Conservation (phyloP, 192 early-diverging fungal species). For the Pilobolus umbonatus region DNA sequence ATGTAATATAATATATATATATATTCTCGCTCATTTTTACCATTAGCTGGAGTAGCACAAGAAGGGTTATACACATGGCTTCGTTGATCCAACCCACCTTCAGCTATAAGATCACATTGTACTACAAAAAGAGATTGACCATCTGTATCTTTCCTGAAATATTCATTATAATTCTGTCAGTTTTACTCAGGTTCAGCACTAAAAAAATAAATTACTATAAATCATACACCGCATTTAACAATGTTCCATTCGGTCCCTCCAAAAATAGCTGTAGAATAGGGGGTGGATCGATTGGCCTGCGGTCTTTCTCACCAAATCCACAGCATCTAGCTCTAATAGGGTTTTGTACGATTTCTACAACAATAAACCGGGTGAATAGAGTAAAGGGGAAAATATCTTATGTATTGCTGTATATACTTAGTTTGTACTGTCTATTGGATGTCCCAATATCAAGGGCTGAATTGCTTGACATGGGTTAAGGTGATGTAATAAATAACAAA, state of each 20-base stretch:
- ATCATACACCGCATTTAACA: conserved; percentile 31
- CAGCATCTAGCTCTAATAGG: conserved; percentile 61
- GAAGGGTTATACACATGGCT: conserved; percentile 36
- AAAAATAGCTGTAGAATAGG: conserved; percentile 60
- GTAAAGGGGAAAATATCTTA: too few species aligned
- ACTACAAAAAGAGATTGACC: conserved; percentile 28
- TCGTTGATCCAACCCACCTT: conserved; percentile 27
- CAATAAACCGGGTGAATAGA: too few species aligned
- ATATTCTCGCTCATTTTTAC: too few species aligned
- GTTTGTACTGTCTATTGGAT: not conserved
- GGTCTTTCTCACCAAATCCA: conserved; percentile 68
- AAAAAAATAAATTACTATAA: not conserved
- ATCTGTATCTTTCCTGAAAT: not conserved
- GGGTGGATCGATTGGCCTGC: conserved; percentile 60
- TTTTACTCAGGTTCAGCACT: not conserved
- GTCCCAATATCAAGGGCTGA: not conserved
- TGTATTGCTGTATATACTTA: too few species aligned
- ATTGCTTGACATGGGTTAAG: not conserved
- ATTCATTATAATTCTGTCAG: not conserved
- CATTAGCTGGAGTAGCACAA: not conserved
- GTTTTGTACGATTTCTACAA: conserved; percentile 51
- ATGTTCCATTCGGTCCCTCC: conserved; percentile 21
- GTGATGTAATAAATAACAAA: not conserved
- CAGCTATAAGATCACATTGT: conserved; percentile 29
- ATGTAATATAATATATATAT: too few species aligned